Percentiles rank a stretch among this genome's conserved stretches.
Conservation (phyloP, 768 basidiomycete species). For the Serendipita sp. region DNA sequence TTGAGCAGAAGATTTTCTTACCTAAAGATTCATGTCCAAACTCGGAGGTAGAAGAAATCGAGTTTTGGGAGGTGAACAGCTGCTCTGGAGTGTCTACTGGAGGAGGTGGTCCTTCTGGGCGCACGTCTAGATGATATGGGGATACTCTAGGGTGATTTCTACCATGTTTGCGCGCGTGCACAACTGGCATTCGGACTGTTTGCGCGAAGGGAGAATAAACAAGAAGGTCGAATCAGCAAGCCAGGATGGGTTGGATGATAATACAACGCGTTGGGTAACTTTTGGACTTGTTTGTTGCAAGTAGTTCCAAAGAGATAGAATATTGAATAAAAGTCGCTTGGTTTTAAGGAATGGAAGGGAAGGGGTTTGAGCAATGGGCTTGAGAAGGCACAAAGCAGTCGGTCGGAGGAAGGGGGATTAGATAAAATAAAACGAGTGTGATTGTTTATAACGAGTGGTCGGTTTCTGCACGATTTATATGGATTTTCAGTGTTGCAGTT, state of each 20-base stretch:
- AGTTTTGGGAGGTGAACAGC: not conserved
- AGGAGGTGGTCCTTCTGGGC: not conserved
- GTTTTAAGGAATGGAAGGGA: no score
- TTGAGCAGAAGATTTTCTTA: not conserved
- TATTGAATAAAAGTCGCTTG: no score
- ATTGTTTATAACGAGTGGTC: no score
- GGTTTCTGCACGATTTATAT: no score
- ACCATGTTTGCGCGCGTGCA: not conserved
- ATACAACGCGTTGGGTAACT: no score
- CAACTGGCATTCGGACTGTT: not conserved
- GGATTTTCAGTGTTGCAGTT: no score
- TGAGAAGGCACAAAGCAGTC: no score
- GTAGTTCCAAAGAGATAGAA: no score
- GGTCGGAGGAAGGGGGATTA: no score
- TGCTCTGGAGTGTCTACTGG: not conserved
- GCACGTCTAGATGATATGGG: not conserved
- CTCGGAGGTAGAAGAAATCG: not conserved
- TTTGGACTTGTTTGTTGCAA: no score
- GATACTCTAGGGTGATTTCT: not conserved
- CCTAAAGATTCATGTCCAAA: not conserved
- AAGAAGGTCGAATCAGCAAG: not conserved
- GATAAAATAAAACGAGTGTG: no score
- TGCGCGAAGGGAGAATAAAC: not conserved
- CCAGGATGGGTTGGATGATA: not conserved
- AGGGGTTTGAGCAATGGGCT: no score